Conservation (phyloP, 371 early-diverging fungal species). For the Blyttiomyces sp. region DNA sequence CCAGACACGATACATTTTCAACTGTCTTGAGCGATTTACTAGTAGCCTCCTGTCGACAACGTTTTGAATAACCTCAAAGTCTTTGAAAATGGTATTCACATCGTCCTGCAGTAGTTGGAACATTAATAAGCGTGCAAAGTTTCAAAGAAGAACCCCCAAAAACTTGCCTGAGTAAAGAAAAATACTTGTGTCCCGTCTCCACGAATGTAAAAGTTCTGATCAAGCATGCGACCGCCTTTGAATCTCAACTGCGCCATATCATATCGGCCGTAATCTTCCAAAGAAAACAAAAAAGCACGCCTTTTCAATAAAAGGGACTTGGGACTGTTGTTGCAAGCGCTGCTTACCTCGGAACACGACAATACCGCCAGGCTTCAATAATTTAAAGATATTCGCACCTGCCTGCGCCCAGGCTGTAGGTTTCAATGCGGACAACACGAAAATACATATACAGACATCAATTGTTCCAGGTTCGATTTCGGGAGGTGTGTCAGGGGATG, state of each 20-base stretch:
- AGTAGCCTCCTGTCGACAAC: slow-evolving; percentile 91
- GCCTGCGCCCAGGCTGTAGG: slow-evolving; percentile 41
- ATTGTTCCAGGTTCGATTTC: slow-evolving; percentile 39
- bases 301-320: not conserved
- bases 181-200: slow-evolving; percentile 78
- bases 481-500: slow-evolving; percentile 30
- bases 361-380: slow-evolving; percentile 55
- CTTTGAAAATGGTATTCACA: slow-evolving; percentile 32
- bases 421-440: slow-evolving; percentile 69
- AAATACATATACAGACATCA: slow-evolving; percentile 62
- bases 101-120: slow-evolving; percentile 26
- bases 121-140: not conserved
- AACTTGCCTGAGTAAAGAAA: slow-evolving; percentile 55
- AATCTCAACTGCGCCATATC: slow-evolving; percentile 78
- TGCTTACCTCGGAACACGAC: slow-evolving; percentile 40
- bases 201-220: slow-evolving; percentile 71
- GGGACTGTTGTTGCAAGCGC: not conserved
- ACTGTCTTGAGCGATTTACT: slow-evolving; percentile 85
- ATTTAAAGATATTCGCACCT: slow-evolving; percentile 35
- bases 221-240: slow-evolving; percentile 61
- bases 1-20: slow-evolving; percentile 98
- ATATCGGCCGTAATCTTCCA: slow-evolving; percentile 56
- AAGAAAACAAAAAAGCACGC: slow-evolving; percentile 5
- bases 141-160: slow-evolving; percentile 39
- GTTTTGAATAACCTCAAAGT: slow-evolving; percentile 72